phyloP scores from a whole-genome alignment of 1,139 yeast genomes.

The Pichia sp. region DNA sequence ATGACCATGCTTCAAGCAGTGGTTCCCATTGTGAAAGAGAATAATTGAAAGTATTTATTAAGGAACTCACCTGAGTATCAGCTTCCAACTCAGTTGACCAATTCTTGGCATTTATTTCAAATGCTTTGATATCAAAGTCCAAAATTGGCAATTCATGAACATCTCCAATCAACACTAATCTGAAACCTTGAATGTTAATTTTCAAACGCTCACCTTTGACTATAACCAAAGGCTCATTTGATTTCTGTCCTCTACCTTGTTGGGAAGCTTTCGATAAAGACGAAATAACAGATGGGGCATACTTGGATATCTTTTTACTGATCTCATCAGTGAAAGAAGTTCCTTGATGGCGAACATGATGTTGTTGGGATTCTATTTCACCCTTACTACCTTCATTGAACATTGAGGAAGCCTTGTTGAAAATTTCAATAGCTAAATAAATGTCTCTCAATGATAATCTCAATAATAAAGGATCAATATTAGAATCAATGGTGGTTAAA shows the following conservation, averaged over 20 bases:
- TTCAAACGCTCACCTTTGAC: constrained; percentile 69
- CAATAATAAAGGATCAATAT: constrained; percentile 75
- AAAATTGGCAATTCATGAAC: constrained; percentile 89
- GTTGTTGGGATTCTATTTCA: neutral
- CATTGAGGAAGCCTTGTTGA: constrained; percentile 65
- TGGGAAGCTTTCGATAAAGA: constrained; percentile 39
- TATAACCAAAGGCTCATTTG: constrained; percentile 35
- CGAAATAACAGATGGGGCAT: constrained; percentile 61
- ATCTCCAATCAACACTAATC: constrained; percentile 88
- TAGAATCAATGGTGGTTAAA: constrained; percentile 61
- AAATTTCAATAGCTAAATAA: constrained; percentile 66
- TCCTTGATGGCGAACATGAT: neutral
- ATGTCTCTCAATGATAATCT: constrained; percentile 87
- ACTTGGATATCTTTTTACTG: constrained; percentile 51
- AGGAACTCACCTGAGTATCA: constrained; percentile 63
- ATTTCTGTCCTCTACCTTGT: neutral
- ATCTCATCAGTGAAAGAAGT: constrained; percentile 49
- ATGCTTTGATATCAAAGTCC: constrained; percentile 75
- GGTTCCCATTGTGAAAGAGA: constrained; percentile 98
- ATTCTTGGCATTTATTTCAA: constrained; percentile 65
- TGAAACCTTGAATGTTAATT: constrained; percentile 73
- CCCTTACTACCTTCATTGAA: constrained; percentile 33
- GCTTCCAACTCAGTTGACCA: constrained; percentile 90
- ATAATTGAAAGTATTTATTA: constrained; percentile 80
- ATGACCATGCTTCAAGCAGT: constrained; percentile 80